Conservation (phyloP, 768 basidiomycete genomes). For the Lactarius deliciosus region DNA sequence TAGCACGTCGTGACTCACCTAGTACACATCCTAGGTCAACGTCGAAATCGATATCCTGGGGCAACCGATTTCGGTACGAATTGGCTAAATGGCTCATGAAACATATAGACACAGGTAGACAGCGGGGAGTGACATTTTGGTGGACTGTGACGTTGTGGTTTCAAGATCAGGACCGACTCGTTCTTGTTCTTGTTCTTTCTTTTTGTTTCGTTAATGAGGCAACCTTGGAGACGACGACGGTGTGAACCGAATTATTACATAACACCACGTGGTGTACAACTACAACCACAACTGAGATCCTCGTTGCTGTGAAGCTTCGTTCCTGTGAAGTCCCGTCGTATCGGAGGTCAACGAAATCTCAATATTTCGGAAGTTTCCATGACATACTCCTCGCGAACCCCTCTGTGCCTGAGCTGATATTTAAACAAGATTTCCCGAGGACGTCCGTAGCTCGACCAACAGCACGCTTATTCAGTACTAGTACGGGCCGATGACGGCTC, state of each 20-base stretch:
- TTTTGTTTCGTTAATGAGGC: neutral
- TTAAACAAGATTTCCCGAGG: slow-evolving; percentile 1
- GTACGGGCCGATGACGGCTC: slow-evolving; percentile 4
- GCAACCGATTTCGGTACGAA: neutral
- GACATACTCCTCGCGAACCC: neutral
- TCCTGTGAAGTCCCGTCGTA: slow-evolving; percentile 1
- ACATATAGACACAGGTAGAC: neutral
- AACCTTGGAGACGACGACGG: neutral
- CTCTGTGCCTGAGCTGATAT: neutral
- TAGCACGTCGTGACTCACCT: neutral
- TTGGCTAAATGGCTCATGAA: slow-evolving; percentile 3
- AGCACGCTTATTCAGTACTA: neutral
- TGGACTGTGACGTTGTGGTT: neutral
- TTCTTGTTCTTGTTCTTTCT: neutral
- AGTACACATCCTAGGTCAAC: neutral
- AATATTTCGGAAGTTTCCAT: slow-evolving; percentile 4
- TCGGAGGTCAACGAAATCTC: slow-evolving; percentile 6
- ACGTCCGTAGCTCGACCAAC: slow-evolving; percentile 1
- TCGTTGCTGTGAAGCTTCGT: slow-evolving; percentile 1
- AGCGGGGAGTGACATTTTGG: neutral
- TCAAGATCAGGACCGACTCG: neutral
- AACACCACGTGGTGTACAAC: neutral
- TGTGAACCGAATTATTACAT: slow-evolving; percentile 1
- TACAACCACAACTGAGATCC: neutral
- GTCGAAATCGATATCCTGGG: neutral